These are phyloP conservation scores for Wickerhamomyces alni DNA, from an alignment of 805 yeast species.

Conservation along the genomic window DNA sequence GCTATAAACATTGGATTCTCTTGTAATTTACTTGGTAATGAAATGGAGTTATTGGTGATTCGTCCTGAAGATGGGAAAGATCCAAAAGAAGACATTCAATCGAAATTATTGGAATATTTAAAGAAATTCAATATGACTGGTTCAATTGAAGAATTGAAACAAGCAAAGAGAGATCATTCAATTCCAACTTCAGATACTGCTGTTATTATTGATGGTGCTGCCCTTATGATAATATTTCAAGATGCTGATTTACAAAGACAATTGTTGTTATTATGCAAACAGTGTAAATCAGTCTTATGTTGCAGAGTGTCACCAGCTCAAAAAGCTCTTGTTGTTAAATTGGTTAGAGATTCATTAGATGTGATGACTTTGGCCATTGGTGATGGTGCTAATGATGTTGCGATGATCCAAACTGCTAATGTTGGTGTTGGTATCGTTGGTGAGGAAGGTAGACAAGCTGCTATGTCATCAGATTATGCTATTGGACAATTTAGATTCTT, in stretches of 20 bases:
- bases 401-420: slow-evolving; percentile 86
- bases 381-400: slow-evolving; percentile 86
- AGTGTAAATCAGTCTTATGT: slow-evolving; percentile 76
- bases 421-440: slow-evolving; percentile 90
- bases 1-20: slow-evolving; percentile 97
- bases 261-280: slow-evolving; percentile 67
- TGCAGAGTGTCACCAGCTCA: slow-evolving; percentile 88
- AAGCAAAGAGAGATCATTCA: slow-evolving; percentile 42
- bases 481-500: slow-evolving; percentile 76
- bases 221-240: slow-evolving; percentile 35
- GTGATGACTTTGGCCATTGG: slow-evolving; percentile 88
- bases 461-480: slow-evolving; percentile 84
- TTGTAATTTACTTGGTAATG: slow-evolving; percentile 87
- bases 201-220: slow-evolving; percentile 90
- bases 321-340: slow-evolving; percentile 74
- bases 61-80: slow-evolving; percentile 19
- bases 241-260: slow-evolving; percentile 29
- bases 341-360: slow-evolving; percentile 66
- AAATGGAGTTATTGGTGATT: slow-evolving; percentile 76
- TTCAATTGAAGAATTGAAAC: slow-evolving; percentile 42
- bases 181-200: slow-evolving; percentile 67
- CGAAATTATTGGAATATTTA: slow-evolving; percentile 49
- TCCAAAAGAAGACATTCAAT: slow-evolving; percentile 52
- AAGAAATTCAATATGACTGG: slow-evolving; percentile 48
- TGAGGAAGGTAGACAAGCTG: slow-evolving; percentile 88